Percentiles rank a stretch among this genome's conserved stretches.
Conservation (phyloP, 2,329 filamentous ascomycete genomes). For the Akanthomyces lecanii region DNA sequence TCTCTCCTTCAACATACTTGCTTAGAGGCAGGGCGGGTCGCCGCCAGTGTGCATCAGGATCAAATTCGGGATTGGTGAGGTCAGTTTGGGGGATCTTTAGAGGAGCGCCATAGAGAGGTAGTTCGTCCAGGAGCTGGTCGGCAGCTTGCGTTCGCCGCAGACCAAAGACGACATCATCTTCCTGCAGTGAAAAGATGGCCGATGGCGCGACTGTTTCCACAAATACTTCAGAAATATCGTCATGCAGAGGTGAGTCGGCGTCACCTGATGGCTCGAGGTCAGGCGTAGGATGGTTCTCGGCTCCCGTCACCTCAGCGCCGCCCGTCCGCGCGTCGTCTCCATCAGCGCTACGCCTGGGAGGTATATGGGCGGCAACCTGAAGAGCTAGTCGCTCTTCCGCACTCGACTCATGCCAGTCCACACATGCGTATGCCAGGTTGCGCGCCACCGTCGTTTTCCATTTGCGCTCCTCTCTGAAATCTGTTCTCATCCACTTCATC, state of each 20-base stretch:
- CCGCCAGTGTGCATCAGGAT: conserved; percentile 69
- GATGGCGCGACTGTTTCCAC: conserved; percentile 61
- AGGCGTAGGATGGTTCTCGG: conserved; percentile 54
- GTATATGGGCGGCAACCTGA: conserved; percentile 59
- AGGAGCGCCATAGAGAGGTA: conserved; percentile 72
- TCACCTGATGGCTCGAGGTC: conserved; percentile 64
- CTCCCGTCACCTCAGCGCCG: conserved; percentile 30
- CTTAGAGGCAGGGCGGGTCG: conserved; percentile 77
- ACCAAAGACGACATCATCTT: conserved; percentile 76
- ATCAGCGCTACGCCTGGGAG: conserved; percentile 33
- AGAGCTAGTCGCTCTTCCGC: conserved; percentile 60
- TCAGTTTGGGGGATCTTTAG: conserved; percentile 56
- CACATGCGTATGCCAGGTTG: conserved; percentile 77
- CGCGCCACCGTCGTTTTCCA: conserved; percentile 84
- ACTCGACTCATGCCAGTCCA: conserved; percentile 69
- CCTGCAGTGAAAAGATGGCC: conserved; percentile 76
- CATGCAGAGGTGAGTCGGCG: conserved; percentile 50
- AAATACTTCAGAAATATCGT: conserved; percentile 36
- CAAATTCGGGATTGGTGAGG: conserved; percentile 51
- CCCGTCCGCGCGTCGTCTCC: conserved; percentile 31
- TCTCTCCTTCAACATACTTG: conserved; percentile 78
- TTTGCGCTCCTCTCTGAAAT: conserved; percentile 89
- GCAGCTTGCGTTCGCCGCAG: conserved; percentile 69
- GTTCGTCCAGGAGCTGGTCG: conserved; percentile 72
- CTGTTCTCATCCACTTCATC: conserved; percentile 97